Percentiles rank a stretch among this genome's conserved stretches.
These are phyloP conservation scores for Linum tenue DNA, from an alignment of 345 rosid species.

Conservation along the genomic window DNA sequence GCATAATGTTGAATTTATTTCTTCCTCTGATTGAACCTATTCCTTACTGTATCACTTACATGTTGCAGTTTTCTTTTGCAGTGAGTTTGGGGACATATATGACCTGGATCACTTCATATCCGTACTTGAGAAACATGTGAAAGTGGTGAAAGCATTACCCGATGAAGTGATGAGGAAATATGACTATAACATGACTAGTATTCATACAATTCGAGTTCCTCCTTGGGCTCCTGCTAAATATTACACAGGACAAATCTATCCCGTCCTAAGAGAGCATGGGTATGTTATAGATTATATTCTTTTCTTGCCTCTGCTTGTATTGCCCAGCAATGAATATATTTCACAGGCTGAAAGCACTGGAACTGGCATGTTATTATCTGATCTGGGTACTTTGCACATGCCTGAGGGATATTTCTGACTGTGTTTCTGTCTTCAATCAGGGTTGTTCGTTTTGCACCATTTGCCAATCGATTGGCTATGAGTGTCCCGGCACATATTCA, in stretches of 20 bases:
- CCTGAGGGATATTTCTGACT: conserved; percentile 12
- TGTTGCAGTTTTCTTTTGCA: conserved; percentile 29
- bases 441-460: conserved; percentile 77
- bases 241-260: conserved; percentile 57
- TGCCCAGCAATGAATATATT: not conserved
- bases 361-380: not conserved
- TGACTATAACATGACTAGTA: conserved; percentile 45
- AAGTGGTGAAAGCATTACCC: conserved; percentile 68
- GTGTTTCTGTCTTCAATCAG: conserved; percentile 32
- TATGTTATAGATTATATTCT: conserved; percentile 21
- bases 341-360: no score
- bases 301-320: not conserved
- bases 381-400: conserved; percentile 2
- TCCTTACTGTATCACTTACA: not conserved
- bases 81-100: conserved; percentile 72
- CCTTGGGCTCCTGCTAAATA: conserved; percentile 77
- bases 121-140: conserved; percentile 53
- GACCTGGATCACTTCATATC: conserved; percentile 74
- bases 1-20: not conserved
- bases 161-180: conserved; percentile 51
- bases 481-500: conserved; percentile 78
- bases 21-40: not conserved
- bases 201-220: conserved; percentile 52
- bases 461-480: conserved; percentile 97
- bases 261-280: conserved; percentile 65